phyloP scores from a whole-genome alignment of 371 early-diverging fungal genomes.

The Quaeritorhiza haematococci region DNA sequence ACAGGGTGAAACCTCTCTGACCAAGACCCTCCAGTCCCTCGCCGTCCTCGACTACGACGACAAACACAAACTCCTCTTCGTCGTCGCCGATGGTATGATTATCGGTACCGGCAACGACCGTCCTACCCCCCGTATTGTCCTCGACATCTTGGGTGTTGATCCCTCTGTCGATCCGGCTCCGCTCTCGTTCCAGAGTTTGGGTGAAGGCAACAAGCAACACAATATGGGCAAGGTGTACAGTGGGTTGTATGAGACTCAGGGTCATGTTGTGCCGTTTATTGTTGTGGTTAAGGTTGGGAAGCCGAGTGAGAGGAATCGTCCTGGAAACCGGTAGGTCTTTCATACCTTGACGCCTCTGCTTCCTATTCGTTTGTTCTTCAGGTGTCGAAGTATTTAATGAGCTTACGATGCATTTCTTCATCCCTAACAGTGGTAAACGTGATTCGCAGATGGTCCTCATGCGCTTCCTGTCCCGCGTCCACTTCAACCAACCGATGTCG shows the following conservation, averaged over 20 bases:
- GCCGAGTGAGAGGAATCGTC: conserved; percentile 59
- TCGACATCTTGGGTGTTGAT: conserved; percentile 80
- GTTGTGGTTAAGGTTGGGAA: conserved; percentile 81
- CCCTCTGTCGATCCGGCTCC: conserved; percentile 50
- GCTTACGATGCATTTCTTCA: too few relatives aligned
- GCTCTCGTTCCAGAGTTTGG: conserved; percentile 57
- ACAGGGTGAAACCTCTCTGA: conserved; percentile 66
- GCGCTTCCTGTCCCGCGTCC: conserved; percentile 96
- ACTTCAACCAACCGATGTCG: conserved; percentile 79
- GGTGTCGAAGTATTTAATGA: too few relatives aligned
- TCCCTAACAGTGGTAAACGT: conserved; percentile 98
- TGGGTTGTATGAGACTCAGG: conserved; percentile 83
- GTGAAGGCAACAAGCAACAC: conserved; percentile 67
- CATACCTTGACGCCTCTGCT: conserved; percentile 68
- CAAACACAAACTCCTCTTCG: conserved; percentile 71
- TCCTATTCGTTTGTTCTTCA: conserved; percentile 35
- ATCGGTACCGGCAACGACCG: conserved; percentile 85
- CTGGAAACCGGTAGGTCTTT: conserved; percentile 78
- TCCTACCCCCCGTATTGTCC: conserved; percentile 83
- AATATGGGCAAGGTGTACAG: conserved; percentile 90
- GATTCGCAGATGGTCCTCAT: conserved; percentile 98
- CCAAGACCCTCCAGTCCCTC: conserved; percentile 36
- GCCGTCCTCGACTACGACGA: conserved; percentile 87
- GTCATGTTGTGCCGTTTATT: conserved; percentile 76
- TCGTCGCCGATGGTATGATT: conserved; percentile 58